These are phyloP conservation scores for Pyrenochaeta sp. DNA, from an alignment of 2,329 filamentous ascomycete genomes.

Conservation along the genomic window DNA sequence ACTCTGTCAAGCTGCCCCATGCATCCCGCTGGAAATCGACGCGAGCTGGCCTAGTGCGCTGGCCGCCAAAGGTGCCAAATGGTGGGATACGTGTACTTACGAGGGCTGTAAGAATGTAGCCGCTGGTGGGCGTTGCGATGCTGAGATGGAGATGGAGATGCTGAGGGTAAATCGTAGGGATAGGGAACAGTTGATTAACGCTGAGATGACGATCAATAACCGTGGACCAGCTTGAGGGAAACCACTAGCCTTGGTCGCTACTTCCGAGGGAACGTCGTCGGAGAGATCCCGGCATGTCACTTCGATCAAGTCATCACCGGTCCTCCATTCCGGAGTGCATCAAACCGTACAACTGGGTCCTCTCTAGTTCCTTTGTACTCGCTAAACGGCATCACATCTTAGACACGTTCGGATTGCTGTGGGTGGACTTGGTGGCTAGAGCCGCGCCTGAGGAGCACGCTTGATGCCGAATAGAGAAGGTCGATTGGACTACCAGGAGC, in stretches of 20 bases:
- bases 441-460: background rate
- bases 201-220: constrained; percentile 3
- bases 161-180: background rate
- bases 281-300: background rate
- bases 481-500: background rate
- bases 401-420: background rate
- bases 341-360: background rate
- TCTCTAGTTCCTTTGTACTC: background rate
- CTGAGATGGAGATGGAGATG: background rate
- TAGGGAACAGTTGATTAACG: constrained; percentile 1
- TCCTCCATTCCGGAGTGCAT: background rate
- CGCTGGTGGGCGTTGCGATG: background rate
- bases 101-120: constrained; percentile 3
- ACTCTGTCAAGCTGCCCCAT: constrained; percentile 21
- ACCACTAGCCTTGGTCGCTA: background rate
- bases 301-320: background rate
- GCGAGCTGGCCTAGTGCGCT: constrained; percentile 19
- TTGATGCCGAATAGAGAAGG: background rate
- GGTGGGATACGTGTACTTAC: constrained; percentile 8
- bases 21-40: constrained; percentile 4
- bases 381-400: background rate
- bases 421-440: background rate
- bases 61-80: constrained; percentile 11
- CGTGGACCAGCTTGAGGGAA: constrained; percentile 16
- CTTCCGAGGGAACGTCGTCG: background rate